Conservation (phyloP, 2,329 filamentous ascomycete genomes). For the Aureobasidium lini region DNA sequence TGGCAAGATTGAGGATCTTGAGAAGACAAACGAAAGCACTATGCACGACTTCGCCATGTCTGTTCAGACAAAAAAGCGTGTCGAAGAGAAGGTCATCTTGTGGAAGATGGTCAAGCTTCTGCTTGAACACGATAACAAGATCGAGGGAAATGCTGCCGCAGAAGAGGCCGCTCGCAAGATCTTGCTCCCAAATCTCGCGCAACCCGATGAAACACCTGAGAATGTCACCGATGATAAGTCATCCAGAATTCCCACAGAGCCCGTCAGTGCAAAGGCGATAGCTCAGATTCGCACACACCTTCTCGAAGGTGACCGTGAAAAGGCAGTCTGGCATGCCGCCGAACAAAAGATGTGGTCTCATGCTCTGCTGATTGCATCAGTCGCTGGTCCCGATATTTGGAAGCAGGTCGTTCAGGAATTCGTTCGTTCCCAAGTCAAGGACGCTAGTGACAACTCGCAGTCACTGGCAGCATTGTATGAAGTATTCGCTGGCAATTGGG, state of each 20-base stretch:
- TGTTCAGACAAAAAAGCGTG: slow-evolving; percentile 59
- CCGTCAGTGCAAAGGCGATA: slow-evolving; percentile 60
- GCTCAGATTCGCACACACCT: slow-evolving; percentile 67
- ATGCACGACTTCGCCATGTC: slow-evolving; percentile 45
- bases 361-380: slow-evolving; percentile 83
- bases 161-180: slow-evolving; percentile 69
- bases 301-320: slow-evolving; percentile 74
- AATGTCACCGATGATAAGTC: slow-evolving; percentile 14
- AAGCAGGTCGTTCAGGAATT: slow-evolving; percentile 94
- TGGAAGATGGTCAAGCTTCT: slow-evolving; percentile 81
- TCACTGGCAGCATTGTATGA: slow-evolving; percentile 88
- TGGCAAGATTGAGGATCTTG: slow-evolving; percentile 65
- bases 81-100: slow-evolving; percentile 71
- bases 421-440: slow-evolving; percentile 87
- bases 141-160: slow-evolving; percentile 66
- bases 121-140: slow-evolving; percentile 74
- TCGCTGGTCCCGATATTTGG: slow-evolving; percentile 66
- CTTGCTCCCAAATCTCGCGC: slow-evolving; percentile 52
- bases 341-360: slow-evolving; percentile 95
- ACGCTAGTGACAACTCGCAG: slow-evolving; percentile 69
- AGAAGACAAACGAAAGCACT: slow-evolving; percentile 43
- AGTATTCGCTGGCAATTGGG: slow-evolving; percentile 84
- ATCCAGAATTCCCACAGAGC: slow-evolving; percentile 46
- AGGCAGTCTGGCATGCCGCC: slow-evolving; percentile 86
- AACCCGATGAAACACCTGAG: slow-evolving; percentile 23